Conservation (phyloP, 2,329 filamentous ascomycete genomes). For the Pseudocercospora eumusae region DNA sequence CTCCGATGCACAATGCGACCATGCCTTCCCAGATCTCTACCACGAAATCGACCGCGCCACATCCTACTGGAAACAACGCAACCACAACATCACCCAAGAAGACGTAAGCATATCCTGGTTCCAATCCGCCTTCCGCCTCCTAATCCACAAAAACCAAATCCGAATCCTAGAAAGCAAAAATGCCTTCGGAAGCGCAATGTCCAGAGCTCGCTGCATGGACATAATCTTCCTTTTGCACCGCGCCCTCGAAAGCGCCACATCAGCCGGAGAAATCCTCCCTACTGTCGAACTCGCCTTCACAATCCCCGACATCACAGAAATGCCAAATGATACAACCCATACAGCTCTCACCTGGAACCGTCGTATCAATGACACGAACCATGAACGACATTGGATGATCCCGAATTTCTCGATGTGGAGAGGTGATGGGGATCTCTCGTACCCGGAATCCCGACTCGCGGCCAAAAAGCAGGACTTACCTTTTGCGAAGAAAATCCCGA, state of each 20-base stretch:
- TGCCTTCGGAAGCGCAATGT: slow-evolving; percentile 39
- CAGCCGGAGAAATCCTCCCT: slow-evolving; percentile 43
- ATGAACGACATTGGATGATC: slow-evolving; percentile 51
- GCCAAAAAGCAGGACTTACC: slow-evolving; percentile 10
- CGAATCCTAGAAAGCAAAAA: slow-evolving; percentile 30
- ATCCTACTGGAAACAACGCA: slow-evolving; percentile 24
- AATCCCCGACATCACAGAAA: slow-evolving; percentile 45
- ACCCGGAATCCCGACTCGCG: slow-evolving; percentile 16
- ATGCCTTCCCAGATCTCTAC: slow-evolving; percentile 34
- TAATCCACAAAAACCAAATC: slow-evolving; percentile 33
- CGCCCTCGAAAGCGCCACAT: slow-evolving; percentile 43
- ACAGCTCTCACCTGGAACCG: slow-evolving; percentile 30
- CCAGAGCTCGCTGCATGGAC: slow-evolving; percentile 28
- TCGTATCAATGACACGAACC: slow-evolving; percentile 30
- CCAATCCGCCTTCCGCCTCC: slow-evolving; percentile 25
- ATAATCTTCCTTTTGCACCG: slow-evolving; percentile 42
- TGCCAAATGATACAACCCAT: slow-evolving; percentile 22
- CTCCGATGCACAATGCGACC: slow-evolving; percentile 24
- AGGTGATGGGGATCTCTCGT: not conserved
- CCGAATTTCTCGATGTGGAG: slow-evolving; percentile 50
- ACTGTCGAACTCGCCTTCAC: slow-evolving; percentile 52
- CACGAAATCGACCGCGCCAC: slow-evolving; percentile 33
- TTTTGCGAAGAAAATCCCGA: slow-evolving; percentile 13
- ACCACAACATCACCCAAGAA: slow-evolving; percentile 20
- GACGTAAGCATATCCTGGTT: slow-evolving; percentile 27